Evolutionary conservation across 768 basidiomycete genomes (phyloP).

Genomic region (Psilocybe cyanescens): DNA sequence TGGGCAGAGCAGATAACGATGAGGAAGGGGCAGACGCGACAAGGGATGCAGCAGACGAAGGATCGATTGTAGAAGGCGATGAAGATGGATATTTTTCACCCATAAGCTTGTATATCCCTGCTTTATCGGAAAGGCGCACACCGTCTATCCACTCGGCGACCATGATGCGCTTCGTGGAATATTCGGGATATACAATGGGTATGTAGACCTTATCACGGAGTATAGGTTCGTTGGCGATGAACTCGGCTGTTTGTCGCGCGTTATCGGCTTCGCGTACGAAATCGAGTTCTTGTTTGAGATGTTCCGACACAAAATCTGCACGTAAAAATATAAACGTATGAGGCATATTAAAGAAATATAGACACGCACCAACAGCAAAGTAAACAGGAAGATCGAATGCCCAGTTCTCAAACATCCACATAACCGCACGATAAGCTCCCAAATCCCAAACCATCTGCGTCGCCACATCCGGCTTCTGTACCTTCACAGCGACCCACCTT

Average conservation of each 20-base stretch:
- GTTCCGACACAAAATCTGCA: constrained; percentile 76
- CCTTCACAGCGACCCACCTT: constrained; percentile 89
- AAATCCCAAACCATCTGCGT: constrained; percentile 90
- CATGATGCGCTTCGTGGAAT: constrained; percentile 78
- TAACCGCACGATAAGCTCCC: constrained; percentile 66
- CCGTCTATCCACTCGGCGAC: constrained; percentile 88
- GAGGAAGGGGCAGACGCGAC: constrained; percentile 18
- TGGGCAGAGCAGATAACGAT: constrained; percentile 35
- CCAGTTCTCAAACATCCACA: constrained; percentile 81
- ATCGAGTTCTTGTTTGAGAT: constrained; percentile 83
- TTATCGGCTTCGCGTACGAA: constrained; percentile 83
- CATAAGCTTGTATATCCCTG: constrained; percentile 59
- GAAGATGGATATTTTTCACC: constrained; percentile 40
- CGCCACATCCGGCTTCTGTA: constrained; percentile 87
- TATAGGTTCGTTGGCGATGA: constrained; percentile 71
- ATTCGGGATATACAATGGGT: constrained; percentile 73
- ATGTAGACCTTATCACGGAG: constrained; percentile 77
- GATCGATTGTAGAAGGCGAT: constrained; percentile 6
- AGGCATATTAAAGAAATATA: not conserved
- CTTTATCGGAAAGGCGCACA: constrained; percentile 68
- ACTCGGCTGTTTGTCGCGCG: constrained; percentile 67
- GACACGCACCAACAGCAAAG: constrained; percentile 69
- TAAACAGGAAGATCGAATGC: constrained; percentile 87
- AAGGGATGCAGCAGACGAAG: constrained; percentile 14
- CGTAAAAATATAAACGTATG: not conserved